phyloP scores from a whole-genome alignment of 257 asterid genomes.

The Schizonepeta tenuifolia region DNA sequence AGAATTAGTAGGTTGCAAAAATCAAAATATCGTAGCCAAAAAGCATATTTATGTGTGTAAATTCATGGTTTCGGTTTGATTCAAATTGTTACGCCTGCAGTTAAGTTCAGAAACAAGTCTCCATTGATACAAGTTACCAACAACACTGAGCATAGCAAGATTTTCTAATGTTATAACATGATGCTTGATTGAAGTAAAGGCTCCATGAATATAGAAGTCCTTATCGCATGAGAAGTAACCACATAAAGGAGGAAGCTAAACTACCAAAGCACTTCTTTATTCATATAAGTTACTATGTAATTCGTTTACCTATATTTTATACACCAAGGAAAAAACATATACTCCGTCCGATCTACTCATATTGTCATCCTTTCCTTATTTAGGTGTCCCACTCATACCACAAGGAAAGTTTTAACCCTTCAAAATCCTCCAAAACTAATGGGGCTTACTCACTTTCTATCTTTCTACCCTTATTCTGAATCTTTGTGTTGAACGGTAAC shows the following conservation, averaged over 20 bases:
- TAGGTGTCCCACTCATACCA: too few species aligned
- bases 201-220: background rate
- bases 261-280: background rate
- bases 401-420: too few species aligned
- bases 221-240: background rate
- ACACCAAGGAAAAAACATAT: background rate
- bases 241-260: background rate
- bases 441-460: too few species aligned
- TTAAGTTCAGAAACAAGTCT: background rate
- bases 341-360: too few species aligned
- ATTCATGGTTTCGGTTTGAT: background rate
- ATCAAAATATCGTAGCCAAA: conserved; percentile 10
- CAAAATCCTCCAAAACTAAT: too few species aligned
- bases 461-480: too few species aligned
- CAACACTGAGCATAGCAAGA: background rate
- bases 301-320: background rate
- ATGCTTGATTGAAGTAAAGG: background rate
- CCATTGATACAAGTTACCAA: background rate
- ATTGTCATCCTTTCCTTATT: too few species aligned
- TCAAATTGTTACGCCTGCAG: background rate
- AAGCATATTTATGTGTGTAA: background rate
- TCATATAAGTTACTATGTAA: background rate
- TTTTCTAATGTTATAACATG: background rate
- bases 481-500: too few species aligned
- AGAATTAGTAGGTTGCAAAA: conserved; percentile 9